Evolutionary conservation across 345 rosid species (phyloP).

Genomic region (Citrus glauca): DNA sequence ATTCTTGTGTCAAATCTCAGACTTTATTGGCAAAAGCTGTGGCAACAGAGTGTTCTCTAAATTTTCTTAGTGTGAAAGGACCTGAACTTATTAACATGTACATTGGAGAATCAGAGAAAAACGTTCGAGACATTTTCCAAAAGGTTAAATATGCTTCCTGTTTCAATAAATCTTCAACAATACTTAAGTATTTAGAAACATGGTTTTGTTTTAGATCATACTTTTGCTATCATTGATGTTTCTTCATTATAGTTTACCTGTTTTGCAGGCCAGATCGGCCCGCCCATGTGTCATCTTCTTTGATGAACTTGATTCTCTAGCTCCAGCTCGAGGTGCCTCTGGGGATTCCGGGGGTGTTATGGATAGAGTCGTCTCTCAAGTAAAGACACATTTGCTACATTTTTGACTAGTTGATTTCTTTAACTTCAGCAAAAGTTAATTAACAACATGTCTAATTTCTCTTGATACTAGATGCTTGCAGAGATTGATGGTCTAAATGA

Average conservation of each 20-base stretch:
- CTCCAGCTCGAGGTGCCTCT: conserved; percentile 98
- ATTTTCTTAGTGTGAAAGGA: conserved; percentile 94
- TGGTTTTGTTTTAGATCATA: conserved; percentile 4
- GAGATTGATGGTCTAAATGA: conserved; percentile 95
- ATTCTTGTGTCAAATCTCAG: conserved; percentile 39
- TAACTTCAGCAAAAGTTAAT: not conserved
- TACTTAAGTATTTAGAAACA: not conserved
- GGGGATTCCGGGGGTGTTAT: conserved; percentile 99
- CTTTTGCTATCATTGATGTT: not conserved
- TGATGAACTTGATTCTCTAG: conserved; percentile 97
- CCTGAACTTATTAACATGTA: conserved; percentile 99
- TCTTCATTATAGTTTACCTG: not conserved
- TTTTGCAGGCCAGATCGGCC: conserved; percentile 86
- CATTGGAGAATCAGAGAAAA: conserved; percentile 98
- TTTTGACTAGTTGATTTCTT: conserved; percentile 2
- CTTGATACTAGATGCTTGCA: conserved; percentile 73
- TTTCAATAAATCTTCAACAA: conserved; percentile 7
- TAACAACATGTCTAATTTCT: conserved; percentile 13
- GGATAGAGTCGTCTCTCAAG: conserved; percentile 99
- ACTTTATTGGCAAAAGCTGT: conserved; percentile 97
- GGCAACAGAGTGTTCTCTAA: conserved; percentile 95
- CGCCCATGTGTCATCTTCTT: conserved; percentile 98
- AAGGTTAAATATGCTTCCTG: conserved; percentile 42
- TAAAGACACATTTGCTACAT: conserved; percentile 21
- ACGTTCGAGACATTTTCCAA: conserved; percentile 90